Evolutionary conservation across 2,329 filamentous ascomycete genomes (phyloP).

Genomic region (Colletotrichum sp.): DNA sequence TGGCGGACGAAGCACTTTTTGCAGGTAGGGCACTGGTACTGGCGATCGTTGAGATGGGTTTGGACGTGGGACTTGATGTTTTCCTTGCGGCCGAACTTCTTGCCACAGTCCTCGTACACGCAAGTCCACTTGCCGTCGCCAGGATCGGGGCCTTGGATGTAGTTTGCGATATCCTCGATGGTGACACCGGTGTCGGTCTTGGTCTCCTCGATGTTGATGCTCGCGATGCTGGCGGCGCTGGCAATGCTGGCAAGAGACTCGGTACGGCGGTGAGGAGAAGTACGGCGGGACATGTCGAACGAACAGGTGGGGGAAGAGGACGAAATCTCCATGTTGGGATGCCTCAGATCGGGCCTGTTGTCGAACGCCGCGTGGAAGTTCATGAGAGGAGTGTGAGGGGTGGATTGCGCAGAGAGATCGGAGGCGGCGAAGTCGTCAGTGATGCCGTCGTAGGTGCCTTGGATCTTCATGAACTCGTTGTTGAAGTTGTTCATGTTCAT

Average conservation of each 20-base stretch:
- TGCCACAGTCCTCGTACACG: conserved; percentile 78
- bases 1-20: conserved; percentile 96
- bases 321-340: conserved; percentile 21
- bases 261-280: conserved; percentile 56
- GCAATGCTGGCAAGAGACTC: conserved; percentile 64
- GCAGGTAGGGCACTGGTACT: conserved; percentile 93
- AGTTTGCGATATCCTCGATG: conserved; percentile 80
- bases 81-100: conserved; percentile 94
- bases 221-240: conserved; percentile 64
- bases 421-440: conserved; percentile 44
- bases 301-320: conserved; percentile 26
- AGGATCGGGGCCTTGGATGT: conserved; percentile 74
- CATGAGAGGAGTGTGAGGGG: conserved; percentile 56
- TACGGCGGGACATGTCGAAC: conserved; percentile 29
- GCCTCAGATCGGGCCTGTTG: conserved; percentile 45
- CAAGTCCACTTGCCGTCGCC: conserved; percentile 82
- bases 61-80: conserved; percentile 99
- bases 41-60: conserved; percentile 94
- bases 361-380: conserved; percentile 49
- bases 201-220: conserved; percentile 68
- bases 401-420: conserved; percentile 55
- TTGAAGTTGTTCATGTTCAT: conserved; percentile 57
- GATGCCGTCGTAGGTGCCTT: conserved; percentile 35
- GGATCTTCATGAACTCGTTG: conserved; percentile 47
- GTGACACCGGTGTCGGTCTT: conserved; percentile 84